Evolutionary conservation across 1,284 basidiomycete genomes (phyloP).

Genomic region (Earliella scabrosa): DNA sequence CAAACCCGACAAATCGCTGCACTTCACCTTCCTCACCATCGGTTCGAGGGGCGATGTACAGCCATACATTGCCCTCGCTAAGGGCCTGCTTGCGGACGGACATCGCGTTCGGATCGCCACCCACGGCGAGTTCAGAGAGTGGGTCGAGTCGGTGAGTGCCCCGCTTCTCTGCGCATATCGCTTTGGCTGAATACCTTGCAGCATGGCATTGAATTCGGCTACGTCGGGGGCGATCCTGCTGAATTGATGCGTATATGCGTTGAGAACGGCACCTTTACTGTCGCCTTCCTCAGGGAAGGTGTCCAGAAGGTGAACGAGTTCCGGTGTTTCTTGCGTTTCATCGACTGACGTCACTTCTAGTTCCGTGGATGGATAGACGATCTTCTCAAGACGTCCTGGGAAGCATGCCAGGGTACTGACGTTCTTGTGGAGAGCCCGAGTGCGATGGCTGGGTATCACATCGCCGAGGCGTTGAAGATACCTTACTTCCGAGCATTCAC

Average conservation of each 20-base stretch:
- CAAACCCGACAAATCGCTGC: constrained; percentile 82
- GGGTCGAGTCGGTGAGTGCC: constrained; percentile 88
- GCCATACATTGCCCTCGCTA: constrained; percentile 93
- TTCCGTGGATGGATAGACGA: constrained; percentile 99
- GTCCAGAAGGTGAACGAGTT: constrained; percentile 69
- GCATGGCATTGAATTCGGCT: constrained; percentile 93
- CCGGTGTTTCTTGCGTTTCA: neutral
- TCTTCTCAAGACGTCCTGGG: constrained; percentile 91
- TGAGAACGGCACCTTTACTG: constrained; percentile 96
- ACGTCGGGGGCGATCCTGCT: constrained; percentile 95
- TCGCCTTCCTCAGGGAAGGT: constrained; percentile 91
- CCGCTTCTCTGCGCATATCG: neutral
- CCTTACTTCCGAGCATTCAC: constrained; percentile 95
- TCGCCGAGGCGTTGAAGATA: constrained; percentile 91
- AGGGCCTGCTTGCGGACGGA: constrained; percentile 90
- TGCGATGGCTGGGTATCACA: constrained; percentile 98
- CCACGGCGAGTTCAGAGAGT: constrained; percentile 92
- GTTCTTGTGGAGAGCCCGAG: constrained; percentile 94
- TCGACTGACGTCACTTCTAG: constrained; percentile 40
- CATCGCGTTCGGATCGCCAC: constrained; percentile 88
- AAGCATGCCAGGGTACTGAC: constrained; percentile 94
- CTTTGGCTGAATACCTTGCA: constrained; percentile 34
- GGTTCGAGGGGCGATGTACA: constrained; percentile 94
- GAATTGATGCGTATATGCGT: constrained; percentile 95
- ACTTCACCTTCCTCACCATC: constrained; percentile 93